These are phyloP conservation scores for Globisporangium camurandrum DNA, from an alignment of 352 stramenopile genomes.

Conservation along the genomic window DNA sequence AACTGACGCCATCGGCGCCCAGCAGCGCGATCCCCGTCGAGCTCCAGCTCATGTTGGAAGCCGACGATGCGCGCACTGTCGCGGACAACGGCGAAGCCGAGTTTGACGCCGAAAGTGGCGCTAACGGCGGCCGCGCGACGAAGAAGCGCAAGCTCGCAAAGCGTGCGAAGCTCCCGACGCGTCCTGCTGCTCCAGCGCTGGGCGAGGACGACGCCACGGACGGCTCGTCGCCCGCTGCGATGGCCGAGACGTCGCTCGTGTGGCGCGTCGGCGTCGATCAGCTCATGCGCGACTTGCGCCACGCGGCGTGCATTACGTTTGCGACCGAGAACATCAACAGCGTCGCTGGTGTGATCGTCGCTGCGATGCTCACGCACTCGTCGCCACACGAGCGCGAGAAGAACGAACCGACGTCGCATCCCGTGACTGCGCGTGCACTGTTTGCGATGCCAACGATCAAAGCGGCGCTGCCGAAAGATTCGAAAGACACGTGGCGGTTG, in stretches of 20 bases:
- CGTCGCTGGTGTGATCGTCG: constrained; percentile 70
- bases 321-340: constrained; percentile 83
- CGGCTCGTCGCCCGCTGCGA: constrained; percentile 14
- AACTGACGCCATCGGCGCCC: constrained; percentile 24
- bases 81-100: constrained; percentile 56
- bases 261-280: constrained; percentile 77
- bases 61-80: constrained; percentile 43
- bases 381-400: constrained; percentile 77
- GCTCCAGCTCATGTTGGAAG: constrained; percentile 82
- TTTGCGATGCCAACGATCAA: constrained; percentile 69
- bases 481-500: constrained; percentile 76
- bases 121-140: constrained; percentile 14
- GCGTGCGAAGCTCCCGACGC: constrained; percentile 68
- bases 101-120: constrained; percentile 30
- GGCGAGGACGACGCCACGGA: constrained; percentile 23
- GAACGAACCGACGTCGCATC: constrained; percentile 66
- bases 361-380: constrained; percentile 74
- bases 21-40: constrained; percentile 64
- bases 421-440: constrained; percentile 71
- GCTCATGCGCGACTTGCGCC: constrained; percentile 71
- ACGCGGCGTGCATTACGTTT: constrained; percentile 73
- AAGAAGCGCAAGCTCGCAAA: constrained; percentile 74
- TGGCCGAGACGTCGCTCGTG: constrained; percentile 67
- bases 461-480: constrained; percentile 56
- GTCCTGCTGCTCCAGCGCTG: constrained; percentile 14